Evolutionary conservation across 306 rosid species (phyloP), one percentile per base, ranked within the genome.

Genomic region (Fagus crenata): DNA sequence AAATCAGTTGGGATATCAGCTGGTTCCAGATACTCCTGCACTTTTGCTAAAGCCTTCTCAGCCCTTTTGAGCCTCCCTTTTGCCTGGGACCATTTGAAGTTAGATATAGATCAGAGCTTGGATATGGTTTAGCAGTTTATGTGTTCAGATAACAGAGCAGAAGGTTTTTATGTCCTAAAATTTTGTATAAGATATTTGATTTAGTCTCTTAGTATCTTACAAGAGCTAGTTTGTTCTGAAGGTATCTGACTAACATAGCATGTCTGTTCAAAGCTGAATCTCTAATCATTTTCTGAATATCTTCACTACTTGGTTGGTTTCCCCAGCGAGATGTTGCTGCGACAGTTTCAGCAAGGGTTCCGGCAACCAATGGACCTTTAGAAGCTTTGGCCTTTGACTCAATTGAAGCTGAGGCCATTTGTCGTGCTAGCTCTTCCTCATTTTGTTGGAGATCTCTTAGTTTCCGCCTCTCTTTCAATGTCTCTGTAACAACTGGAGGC

Each of bases 261-360:
- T 74, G 88, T 78, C 78, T 88, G 73, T 78, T 82, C 84, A 90
- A 68, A 80, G 90, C 69, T 46, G 89, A 86, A 79, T 94, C 92
- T 89, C 86, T 89, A 15, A 73, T 83, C 96, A 92, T 92, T 75
- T 85, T 84, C 84, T 86, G 81, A 46, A 89, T 78, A 80, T 90
- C 94, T 83, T 82, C 84, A 70, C 76, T 78, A 71, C 75, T 84
- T 67, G 81, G 89, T 72, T 85, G 90, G 77, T 81, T 83, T 83
- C 91, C 93, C 98, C 98, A 94, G 80, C 83, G 93, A 46, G 91
- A 72, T 51, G 92, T 92, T 77, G 97, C 98, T 33, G 97, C 95
- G 81, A 67, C 80, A 60, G 97, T 92, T 87, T 94, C 98, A 15
- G 97, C 86, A 71, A 94, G 97, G 80, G 98, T 94, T 72, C 98